Percentiles rank a stretch among this genome's conserved stretches.
These are phyloP conservation scores for Tolypocladium inflatum DNA, from an alignment of 2,329 filamentous ascomycete genomes.

Conservation along the genomic window DNA sequence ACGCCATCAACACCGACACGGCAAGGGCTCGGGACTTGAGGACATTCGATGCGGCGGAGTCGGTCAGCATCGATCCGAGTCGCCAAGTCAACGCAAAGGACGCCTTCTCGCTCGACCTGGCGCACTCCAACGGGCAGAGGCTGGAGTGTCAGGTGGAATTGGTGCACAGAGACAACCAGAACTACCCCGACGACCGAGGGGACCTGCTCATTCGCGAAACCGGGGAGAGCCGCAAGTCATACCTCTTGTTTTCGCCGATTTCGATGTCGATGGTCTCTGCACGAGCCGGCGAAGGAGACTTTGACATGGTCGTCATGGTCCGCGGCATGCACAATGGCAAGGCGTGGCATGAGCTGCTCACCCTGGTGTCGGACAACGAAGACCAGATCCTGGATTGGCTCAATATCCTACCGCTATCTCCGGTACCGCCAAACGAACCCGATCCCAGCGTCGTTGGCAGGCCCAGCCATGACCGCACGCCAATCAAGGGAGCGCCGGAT, in stretches of 20 bases:
- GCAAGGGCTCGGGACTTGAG: constrained; percentile 70
- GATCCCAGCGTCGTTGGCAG: constrained; percentile 23
- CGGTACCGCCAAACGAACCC: constrained; percentile 34
- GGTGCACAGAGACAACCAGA: constrained; percentile 70
- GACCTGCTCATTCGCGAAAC: constrained; percentile 91
- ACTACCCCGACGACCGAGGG: constrained; percentile 56
- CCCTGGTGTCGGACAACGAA: constrained; percentile 66
- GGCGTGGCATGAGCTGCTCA: constrained; percentile 78
- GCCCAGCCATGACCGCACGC: constrained; percentile 8
- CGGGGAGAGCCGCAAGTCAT: constrained; percentile 61
- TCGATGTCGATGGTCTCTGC: constrained; percentile 65
- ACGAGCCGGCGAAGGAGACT: constrained; percentile 58
- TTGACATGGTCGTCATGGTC: constrained; percentile 80
- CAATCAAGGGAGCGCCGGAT: constrained; percentile 10
- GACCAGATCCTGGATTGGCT: constrained; percentile 80
- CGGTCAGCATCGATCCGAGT: constrained; percentile 62
- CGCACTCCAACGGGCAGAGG: constrained; percentile 82
- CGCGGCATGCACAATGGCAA: constrained; percentile 55
- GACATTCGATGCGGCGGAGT: constrained; percentile 62
- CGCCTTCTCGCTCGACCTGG: constrained; percentile 74
- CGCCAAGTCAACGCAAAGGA: constrained; percentile 85
- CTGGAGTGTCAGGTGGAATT: constrained; percentile 85
- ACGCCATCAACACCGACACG: constrained; percentile 74
- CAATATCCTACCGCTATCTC: constrained; percentile 55
- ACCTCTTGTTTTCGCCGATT: constrained; percentile 90